Base-by-base conservation (phyloP, 768 basidiomycete genomes). In the Leucocoprinus birnbaumii region DNA sequence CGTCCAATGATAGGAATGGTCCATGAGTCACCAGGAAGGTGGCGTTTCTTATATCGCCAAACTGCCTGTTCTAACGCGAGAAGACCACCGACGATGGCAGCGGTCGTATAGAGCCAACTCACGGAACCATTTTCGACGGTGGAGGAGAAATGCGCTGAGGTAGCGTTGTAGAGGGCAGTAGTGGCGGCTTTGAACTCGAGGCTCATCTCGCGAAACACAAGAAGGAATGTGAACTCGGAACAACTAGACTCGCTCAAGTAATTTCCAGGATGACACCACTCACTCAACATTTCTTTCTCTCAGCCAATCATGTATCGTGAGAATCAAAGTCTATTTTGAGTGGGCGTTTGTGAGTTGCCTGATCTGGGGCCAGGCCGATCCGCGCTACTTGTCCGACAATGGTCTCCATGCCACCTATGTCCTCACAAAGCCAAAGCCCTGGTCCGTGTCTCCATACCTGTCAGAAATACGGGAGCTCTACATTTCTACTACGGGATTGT, bases 1-100 rank as follows among this genome's bases (percentile, higher is more conserved):
- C 94, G 94, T 55, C 97, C 97, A 53, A 99, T 98, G 64, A 99
- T 64, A n/a, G 97, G 97, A 59, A 97, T 94, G 11, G 94, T 97
- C 94, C 94, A 98, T 66, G 70, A 77, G 44, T 80, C 84, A 5
- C 96, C 96, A 0, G 96, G 94, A 6, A 98, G 80, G 62, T 89
- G 82, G 18, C 79, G 82, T 66, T 98, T 98, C 75, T 97, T 95
- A 66, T 80, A 80, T 34, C 96, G 78, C 70, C 96, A 99, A 18
- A 94, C 82, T 27, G 81, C 75, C 73, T 97, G 94, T 66, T 99
- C 96, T 51, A 96, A 77, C 44, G 84, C 73, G 48, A 99, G 84
- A 40, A 99, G 82, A 11, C 87, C 76, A 48, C 83, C 68, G 56
- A 97, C 60, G 63, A 96, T 68, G 38, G 83, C 85, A 34, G 73